These are phyloP conservation scores for Aspergillus egyptiacus DNA, from an alignment of 495 filamentous ascomycete species.

Conservation along the genomic window DNA sequence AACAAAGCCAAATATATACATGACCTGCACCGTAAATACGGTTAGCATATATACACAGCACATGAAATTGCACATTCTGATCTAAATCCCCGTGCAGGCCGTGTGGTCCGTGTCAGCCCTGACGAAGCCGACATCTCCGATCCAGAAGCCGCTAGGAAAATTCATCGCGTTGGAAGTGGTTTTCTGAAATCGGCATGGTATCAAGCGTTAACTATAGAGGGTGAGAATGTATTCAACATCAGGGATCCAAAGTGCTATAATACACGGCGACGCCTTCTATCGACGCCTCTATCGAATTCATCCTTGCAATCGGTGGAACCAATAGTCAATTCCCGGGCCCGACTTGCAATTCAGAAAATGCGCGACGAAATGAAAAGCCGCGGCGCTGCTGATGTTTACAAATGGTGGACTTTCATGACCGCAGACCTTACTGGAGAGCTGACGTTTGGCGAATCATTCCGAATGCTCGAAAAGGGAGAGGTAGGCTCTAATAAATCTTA, in stretches of 20 bases:
- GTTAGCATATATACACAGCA: too few relatives aligned
- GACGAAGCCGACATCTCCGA: conserved; percentile 32
- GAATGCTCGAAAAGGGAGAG: conserved; percentile 46
- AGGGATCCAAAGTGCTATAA: background rate
- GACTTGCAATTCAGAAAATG: conserved; percentile 30
- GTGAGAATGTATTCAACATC: background rate
- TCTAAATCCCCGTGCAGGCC: too few relatives aligned
- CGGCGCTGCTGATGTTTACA: conserved; percentile 40
- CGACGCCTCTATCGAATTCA: background rate
- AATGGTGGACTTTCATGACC: conserved; percentile 55
- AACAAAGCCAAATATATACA: too few relatives aligned
- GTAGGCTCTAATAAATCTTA: conserved; percentile 21
- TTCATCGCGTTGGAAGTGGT: conserved; percentile 28
- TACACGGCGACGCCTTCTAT: background rate
- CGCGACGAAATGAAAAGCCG: conserved; percentile 25
- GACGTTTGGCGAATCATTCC: conserved; percentile 53
- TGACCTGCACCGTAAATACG: too few relatives aligned
- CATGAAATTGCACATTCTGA: too few relatives aligned
- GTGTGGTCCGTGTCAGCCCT: conserved; percentile 36
- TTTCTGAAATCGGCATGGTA: conserved; percentile 20
- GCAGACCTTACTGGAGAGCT: conserved; percentile 51
- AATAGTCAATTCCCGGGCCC: conserved; percentile 21
- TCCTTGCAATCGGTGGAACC: conserved; percentile 18
- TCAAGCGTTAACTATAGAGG: background rate
- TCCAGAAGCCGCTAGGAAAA: conserved; percentile 22